Evolutionary conservation across 1,284 basidiomycete genomes (phyloP), one percentile per base, ranked within the genome.

Genomic region (Rhodotorula sp.): DNA sequence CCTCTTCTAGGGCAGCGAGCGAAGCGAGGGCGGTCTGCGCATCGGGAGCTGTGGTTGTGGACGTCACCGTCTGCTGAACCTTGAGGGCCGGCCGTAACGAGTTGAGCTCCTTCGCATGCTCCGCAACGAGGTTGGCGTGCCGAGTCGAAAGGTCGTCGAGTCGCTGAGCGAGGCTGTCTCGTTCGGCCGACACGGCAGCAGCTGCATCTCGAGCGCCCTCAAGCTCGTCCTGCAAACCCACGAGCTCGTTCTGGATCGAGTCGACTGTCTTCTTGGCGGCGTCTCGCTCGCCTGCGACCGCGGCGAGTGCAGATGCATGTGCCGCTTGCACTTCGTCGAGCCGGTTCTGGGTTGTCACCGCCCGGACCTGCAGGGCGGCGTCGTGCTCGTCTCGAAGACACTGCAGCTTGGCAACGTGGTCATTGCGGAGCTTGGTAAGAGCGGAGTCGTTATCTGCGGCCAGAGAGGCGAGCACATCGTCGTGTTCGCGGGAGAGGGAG

Each of bases 221-320:
- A 32, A 71, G 67, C 20, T 68, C 48, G 20, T 46, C 22, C 8
- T 55, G 67, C 17, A 74, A 51, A 10, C 11, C 44, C 1, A 10
- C 46, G 19, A 66, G 55, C 2, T 69, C 58, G 4, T 84, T 82
- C n/a, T 80, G 79, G 32, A 82, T 78, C 20, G 88, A 85, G 75
- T 90, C 83, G 3, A 88, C 88, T 76, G 90, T 87, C 8, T 87
- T 85, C 46, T 91, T 80, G 1, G 86, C 85, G n/a, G 89, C 90
- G 74, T 91, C 85, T 46, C 86, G 85, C n/a, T 89, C 83, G 63
- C 89, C 87, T 77, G 91, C 89, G 0, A 66, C 9, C 0, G 48
- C 30, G 9, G 58, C 47, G 22, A 46, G 24, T 0, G 58, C 27
- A 11, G 62, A 9, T 8, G 49, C 55, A 10, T 52, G 52, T 19